Evolutionary conservation across 306 rosid species (phyloP), one percentile per base, ranked within the genome.

Genomic region (Dryas alaskensis): DNA sequence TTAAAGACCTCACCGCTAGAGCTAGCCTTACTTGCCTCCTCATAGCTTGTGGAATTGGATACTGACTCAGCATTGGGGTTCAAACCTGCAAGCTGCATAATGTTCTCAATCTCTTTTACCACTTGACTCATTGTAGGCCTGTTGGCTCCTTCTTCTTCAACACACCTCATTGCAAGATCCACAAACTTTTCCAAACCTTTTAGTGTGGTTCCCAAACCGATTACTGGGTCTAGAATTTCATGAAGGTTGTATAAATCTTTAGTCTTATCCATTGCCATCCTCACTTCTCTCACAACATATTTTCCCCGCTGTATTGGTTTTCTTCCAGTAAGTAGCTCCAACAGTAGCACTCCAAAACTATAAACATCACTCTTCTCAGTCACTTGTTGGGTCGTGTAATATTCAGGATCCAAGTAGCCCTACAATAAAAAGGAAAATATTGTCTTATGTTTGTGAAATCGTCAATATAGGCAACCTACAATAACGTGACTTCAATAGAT

Each of bases 281-380:
- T 46, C 39, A 87, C 89, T 73, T 85, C 92, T 72, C 89, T 80
- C 72, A 85, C 95, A 31, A 89, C 80, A 12, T 83, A 82, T 55
- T 66, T 81, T 25, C 86, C 90, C 65, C 57, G 81, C 80, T 88
- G 88, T 65, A 90, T 90, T 54, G 98, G 94, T 74, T 72, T 83
- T 70, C 76, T 90, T 31, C 94, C 86, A 51, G 98, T 90, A n/a
- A 79, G 77, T 67, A 89, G 73, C 80, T 92, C 98, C 49, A 92
- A 73, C 92, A 88, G 81, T 67, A 92, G 50, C 70, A 92, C 96
- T 46, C 96, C 94, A 61, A 77, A 92, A 70, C 96, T 87, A 50
- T 90, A 90, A 6, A 92, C 96, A 43, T 92, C 96, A 13, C 94
- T 92, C 80, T 92, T 92, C 82, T 92, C 94, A 0, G 91, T 87